phyloP scores from a whole-genome alignment of 345 rosid genomes.

The Eucalyptus pauciflora region DNA sequence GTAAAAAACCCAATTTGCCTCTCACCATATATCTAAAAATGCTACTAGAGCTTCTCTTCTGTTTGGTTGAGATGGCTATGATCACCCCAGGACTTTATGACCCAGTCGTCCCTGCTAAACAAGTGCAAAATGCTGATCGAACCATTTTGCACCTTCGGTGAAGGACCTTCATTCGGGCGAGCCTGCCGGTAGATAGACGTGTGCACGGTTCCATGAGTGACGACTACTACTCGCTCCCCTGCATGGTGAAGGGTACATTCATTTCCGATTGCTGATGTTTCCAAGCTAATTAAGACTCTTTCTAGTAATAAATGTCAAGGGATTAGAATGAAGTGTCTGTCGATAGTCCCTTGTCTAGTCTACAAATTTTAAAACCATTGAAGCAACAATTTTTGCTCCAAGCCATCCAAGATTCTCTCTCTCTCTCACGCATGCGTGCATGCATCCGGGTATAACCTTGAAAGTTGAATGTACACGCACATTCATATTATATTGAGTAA shows the following conservation, averaged over 20 bases:
- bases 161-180: constrained; percentile 27
- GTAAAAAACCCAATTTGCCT: neutral
- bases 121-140: constrained; percentile 7
- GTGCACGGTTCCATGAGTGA: constrained; percentile 67
- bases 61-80: neutral
- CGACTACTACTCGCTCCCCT: constrained; percentile 62
- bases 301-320: neutral
- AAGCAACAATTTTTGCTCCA: neutral
- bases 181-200: constrained; percentile 50
- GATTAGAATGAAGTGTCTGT: neutral
- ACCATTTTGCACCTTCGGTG: constrained; percentile 43
- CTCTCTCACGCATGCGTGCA: neutral
- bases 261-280: neutral
- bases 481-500: neutral
- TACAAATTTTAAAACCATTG: neutral
- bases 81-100: neutral
- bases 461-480: neutral
- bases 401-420: neutral
- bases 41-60: neutral
- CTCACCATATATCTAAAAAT: neutral
- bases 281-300: neutral
- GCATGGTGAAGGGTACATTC: neutral
- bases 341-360: neutral
- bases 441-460: neutral
- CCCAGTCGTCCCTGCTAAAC: neutral